A percentile compares a stretch with the other conserved stretches of the same genome.
phyloP scores from a whole-genome alignment of 176 grass and related monocot species.

The Triticum dicoccoides region DNA sequence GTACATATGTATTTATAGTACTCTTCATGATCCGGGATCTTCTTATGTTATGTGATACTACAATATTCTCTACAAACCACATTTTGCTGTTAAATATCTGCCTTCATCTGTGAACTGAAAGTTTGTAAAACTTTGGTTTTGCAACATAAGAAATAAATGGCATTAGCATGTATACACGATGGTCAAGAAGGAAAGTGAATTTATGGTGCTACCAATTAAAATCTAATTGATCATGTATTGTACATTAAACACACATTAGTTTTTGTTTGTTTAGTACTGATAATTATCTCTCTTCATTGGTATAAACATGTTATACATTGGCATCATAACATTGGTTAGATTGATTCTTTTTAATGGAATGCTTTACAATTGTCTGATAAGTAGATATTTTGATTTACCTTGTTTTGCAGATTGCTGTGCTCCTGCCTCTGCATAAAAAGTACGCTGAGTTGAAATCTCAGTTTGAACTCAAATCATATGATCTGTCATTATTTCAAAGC shows the following conservation, averaged over 20 bases:
- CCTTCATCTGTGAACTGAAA: background rate
- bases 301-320: background rate
- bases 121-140: background rate
- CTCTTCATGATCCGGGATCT: background rate
- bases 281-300: background rate
- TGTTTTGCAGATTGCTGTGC: slow-evolving; percentile 54
- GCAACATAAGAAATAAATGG: background rate
- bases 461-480: slow-evolving; percentile 91
- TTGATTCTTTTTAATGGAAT: slow-evolving; percentile 3
- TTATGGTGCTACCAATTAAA: background rate
- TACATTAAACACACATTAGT: background rate
- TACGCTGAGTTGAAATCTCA: slow-evolving; percentile 71
- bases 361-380: background rate
- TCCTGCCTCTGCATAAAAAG: slow-evolving; percentile 71
- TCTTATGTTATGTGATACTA: slow-evolving; percentile 7
- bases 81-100: background rate
- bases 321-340: background rate
- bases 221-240: background rate
- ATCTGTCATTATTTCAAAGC: slow-evolving; percentile 87
- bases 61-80: background rate
- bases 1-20: slow-evolving; percentile 18
- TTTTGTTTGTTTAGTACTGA: background rate
- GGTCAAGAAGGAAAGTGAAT: background rate
- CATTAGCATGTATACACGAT: background rate
- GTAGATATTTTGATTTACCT: slow-evolving; percentile 21